Base-by-base conservation (phyloP, 2,329 filamentous ascomycete species). In the Cytospora mali region DNA sequence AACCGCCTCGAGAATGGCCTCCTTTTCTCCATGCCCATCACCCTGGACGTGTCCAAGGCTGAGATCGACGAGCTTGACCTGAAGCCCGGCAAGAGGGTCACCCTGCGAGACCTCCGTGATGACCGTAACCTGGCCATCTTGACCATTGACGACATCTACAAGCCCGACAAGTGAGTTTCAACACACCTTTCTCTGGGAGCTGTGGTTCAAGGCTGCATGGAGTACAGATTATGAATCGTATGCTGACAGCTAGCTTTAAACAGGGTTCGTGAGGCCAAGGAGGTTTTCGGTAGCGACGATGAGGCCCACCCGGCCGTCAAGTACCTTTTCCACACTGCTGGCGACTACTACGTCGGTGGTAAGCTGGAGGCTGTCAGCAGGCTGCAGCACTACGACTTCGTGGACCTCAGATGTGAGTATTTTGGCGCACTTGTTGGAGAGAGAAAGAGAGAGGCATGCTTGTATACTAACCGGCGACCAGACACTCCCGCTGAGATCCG, bases 331-430 rank as follows among this genome's bases (percentile, higher is more conserved):
- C 84, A 88, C 72, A 89, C 87, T 42, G 89, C 90, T 66, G 83
- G 91, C 72, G 93, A 97, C 65, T 96, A 88, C 78, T 98, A 98
- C 78, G 86, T 99, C 66, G 95, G 95, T 75, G 95, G 95, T 75
- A 97, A 96, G 86, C 81, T 99, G 68, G 92, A 98, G 75, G 95
- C 95, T 66, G 88, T 99, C 75, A 94, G 94, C 85, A 90, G 92
- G 70, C 85, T 97, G 66, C 93, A 96, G 81, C 95, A 99, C 84
- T 99, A 99, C 82, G 95, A 99, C 82, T 98, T 98, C 81, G 92
- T 98, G 70, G 95, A 91, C 73, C 87, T 98, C 64, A 88, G 95
- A 82, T 98, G 91, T 92, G 84, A 78, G 89, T 77, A 31, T 29
- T 7, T 2, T 4, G 10, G 27, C 23, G 14, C 3, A 1, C n/a